A percentile compares a stretch with the other conserved stretches of the same genome.
Evolutionary conservation across 148 eudicot genomes (phyloP).

Genomic region (Arctostaphylos glauca): DNA sequence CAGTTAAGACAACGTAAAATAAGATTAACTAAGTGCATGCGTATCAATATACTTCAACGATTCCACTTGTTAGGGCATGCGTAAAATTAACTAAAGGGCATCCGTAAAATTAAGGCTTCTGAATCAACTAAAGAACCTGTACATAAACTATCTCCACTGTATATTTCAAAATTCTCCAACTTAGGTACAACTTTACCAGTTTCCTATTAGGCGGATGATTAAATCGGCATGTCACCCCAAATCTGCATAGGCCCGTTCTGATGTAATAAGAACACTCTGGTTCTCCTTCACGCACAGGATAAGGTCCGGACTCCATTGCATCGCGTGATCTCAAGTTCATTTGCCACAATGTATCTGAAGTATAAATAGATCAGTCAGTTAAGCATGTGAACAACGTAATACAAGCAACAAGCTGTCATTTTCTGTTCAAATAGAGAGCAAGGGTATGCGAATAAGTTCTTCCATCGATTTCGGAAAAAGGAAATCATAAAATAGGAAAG

Average conservation of each 20-base stretch:
- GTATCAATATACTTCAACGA: neutral
- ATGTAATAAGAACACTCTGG: constrained; percentile 93
- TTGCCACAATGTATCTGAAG: constrained; percentile 75
- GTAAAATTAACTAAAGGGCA: no score
- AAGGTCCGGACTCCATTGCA: constrained; percentile 68
- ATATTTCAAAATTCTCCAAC: neutral
- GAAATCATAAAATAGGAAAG: neutral
- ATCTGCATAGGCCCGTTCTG: constrained; percentile 95
- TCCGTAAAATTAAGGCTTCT: neutral
- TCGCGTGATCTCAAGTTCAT: constrained; percentile 61
- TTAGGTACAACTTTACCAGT: constrained; percentile 47
- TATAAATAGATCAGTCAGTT: constrained; percentile 10
- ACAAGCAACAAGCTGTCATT: neutral
- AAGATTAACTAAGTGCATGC: neutral
- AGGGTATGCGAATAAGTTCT: neutral
- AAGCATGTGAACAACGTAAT: constrained; percentile 13
- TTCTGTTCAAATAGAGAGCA: neutral
- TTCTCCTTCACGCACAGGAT: constrained; percentile 94
- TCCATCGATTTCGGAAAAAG: neutral
- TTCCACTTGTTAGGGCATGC: neutral
- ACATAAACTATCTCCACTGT: neutral
- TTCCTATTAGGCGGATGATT: constrained; percentile 92
- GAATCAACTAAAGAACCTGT: neutral
- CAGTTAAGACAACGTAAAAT: constrained; percentile 2
- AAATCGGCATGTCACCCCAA: constrained; percentile 83